These are phyloP conservation scores for Diplogelasinospora grovesii DNA, from an alignment of 495 filamentous ascomycete genomes.

Conservation along the genomic window DNA sequence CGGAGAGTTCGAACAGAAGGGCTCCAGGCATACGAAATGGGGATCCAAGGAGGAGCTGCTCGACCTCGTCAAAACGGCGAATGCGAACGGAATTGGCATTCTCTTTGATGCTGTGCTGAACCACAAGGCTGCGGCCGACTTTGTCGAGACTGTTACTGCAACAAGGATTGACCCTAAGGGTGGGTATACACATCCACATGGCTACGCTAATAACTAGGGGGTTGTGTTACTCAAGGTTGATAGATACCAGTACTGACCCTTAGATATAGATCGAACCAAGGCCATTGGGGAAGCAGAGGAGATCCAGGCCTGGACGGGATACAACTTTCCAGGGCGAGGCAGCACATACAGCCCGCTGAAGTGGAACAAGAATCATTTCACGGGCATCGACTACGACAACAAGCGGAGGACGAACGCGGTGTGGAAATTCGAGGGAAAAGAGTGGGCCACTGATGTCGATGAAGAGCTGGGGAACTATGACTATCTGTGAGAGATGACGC, in stretches of 20 bases:
- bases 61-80: slow-evolving; percentile 40
- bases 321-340: slow-evolving; percentile 56
- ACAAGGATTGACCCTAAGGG: slow-evolving; percentile 52
- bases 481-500: no score
- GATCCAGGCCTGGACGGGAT: slow-evolving; percentile 65
- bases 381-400: slow-evolving; percentile 62
- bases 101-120: slow-evolving; percentile 75
- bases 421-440: slow-evolving; percentile 59
- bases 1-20: slow-evolving; percentile 79
- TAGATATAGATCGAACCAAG: slow-evolving; percentile 52
- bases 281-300: slow-evolving; percentile 48
- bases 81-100: slow-evolving; percentile 46
- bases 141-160: slow-evolving; percentile 49
- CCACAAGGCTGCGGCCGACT: slow-evolving; percentile 67
- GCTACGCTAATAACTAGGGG: no score
- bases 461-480: slow-evolving; percentile 68
- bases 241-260: no score
- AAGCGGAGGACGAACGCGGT: slow-evolving; percentile 50
- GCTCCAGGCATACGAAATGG: slow-evolving; percentile 58
- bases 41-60: slow-evolving; percentile 56
- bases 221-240: no score
- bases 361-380: slow-evolving; percentile 65
- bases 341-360: slow-evolving; percentile 53
- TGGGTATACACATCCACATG: no score
- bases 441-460: slow-evolving; percentile 57